Base-by-base conservation (phyloP, 2,329 filamentous ascomycete species). In the Pseudogymnoascus sp. region DNA sequence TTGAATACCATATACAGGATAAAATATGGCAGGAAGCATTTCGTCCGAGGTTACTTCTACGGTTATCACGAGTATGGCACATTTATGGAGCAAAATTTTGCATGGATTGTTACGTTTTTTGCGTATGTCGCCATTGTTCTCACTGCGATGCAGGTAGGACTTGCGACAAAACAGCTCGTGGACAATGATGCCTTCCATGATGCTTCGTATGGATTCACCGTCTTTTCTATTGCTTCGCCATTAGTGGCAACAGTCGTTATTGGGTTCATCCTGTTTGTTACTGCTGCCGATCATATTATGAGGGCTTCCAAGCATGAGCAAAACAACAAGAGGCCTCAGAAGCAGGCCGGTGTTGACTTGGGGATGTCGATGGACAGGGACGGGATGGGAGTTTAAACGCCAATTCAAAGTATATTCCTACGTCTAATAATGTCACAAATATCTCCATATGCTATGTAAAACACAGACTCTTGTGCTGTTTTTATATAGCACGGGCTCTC, bases 61-160 rank as follows among this genome's bases (percentile, higher is more conserved):
- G 29, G 16, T 16, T 65, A 47, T 11, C 19, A 69, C 16, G 61
- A 70, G 53, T 82, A 80, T 67, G 66, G 69, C 2, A 68, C 70
- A 19, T 78, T 81, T 64, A 76, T 81, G 47, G 70, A 71, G 11
- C 71, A 77, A 35, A 78, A 81, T 64, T 75, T 81, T 21, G 71
- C 72, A 16, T 76, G 70, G 74, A 65, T 82, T 1, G 70, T 76
- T 0, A 70, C 74, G 7, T 68, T 74, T 1, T 74, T 76, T 3
- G 76, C 76, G 2, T 82, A 78, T 65, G 67, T 81, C 19, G 75
- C 74, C 40, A 67, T 82, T 14, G 72, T 81, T 16, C 71, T 83
- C 33, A 77, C 77, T 2, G 80, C 80, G 0, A 79, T 82, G 77
- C 80, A 82, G 69, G 77, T 81, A 11, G 78, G 77, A 0, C 68